phyloP scores from a whole-genome alignment of 129 eudicot genomes.

The Lonicera japonica region DNA sequence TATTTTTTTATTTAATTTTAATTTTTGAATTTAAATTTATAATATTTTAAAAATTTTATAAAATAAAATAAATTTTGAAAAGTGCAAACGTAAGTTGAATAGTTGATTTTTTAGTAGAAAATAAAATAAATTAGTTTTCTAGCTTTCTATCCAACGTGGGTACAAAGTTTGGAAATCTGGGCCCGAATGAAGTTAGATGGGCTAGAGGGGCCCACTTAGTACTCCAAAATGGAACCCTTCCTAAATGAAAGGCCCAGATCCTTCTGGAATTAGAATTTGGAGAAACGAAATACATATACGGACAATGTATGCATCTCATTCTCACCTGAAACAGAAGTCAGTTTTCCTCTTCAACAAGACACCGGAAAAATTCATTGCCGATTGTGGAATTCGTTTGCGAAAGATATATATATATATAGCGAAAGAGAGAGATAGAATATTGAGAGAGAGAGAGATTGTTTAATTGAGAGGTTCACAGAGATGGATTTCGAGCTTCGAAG shows the following conservation, averaged over 20 bases:
- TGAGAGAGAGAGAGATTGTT: not conserved
- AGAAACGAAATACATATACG: not conserved
- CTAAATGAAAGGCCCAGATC: conserved; percentile 29
- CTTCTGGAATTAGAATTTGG: conserved; percentile 29
- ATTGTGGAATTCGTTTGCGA: not conserved
- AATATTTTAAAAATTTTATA: too few species aligned
- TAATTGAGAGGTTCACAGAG: not conserved
- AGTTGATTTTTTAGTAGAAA: too few species aligned
- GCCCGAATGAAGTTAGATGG: not conserved
- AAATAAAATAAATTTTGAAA: too few species aligned
- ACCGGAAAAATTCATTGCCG: conserved; percentile 3
- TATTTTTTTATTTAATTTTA: not conserved
- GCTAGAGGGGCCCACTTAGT: not conserved
- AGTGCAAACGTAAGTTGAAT: too few species aligned
- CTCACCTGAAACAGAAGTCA: too few species aligned
- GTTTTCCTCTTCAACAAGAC: conserved; percentile 18
- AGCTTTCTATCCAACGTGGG: too few species aligned
- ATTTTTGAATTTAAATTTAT: not conserved
- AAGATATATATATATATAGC: not conserved
- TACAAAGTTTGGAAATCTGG: too few species aligned
- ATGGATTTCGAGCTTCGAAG: conserved; percentile 89
- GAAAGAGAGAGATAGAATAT: not conserved
- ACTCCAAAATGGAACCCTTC: conserved; percentile 1
- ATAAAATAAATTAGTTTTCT: too few species aligned
- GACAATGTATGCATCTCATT: not conserved